These are phyloP conservation scores for Chytridiales sp. DNA, from an alignment of 371 early-diverging fungal species.

Conservation along the genomic window DNA sequence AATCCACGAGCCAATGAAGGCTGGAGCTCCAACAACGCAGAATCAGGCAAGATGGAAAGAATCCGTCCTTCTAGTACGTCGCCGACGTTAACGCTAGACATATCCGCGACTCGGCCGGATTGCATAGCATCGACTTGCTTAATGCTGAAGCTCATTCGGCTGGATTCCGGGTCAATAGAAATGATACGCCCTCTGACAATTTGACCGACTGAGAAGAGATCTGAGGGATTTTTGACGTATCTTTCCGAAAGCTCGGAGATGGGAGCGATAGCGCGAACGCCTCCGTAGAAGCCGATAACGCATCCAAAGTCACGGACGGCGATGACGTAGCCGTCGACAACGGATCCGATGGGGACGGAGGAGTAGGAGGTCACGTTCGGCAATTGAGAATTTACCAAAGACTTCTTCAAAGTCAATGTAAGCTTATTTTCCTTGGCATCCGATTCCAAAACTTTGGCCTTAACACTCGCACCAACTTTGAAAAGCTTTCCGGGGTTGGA, in stretches of 20 bases:
- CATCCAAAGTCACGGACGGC: conserved; percentile 65
- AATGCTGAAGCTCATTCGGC: conserved; percentile 57
- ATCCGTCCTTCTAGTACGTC: conserved; percentile 56
- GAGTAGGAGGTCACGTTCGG: conserved; percentile 63
- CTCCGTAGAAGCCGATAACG: conserved; percentile 76
- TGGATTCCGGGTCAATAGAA: conserved; percentile 52
- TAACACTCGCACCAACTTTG: conserved; percentile 65
- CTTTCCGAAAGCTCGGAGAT: conserved; percentile 63
- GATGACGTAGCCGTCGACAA: conserved; percentile 67
- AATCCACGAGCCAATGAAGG: conserved; percentile 54
- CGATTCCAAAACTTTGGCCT: conserved; percentile 66
- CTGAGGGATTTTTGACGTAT: conserved; percentile 37
- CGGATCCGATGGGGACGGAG: conserved; percentile 54
- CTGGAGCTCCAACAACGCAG: conserved; percentile 54
- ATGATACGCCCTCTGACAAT: conserved; percentile 76
- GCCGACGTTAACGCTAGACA: conserved; percentile 26
- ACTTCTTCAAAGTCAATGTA: conserved; percentile 74
- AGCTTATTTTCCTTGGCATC: conserved; percentile 58
- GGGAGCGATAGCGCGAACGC: conserved; percentile 67
- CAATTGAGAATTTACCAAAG: conserved; percentile 69
- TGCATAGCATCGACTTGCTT: conserved; percentile 23
- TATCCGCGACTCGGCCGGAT: not conserved
- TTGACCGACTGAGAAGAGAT: conserved; percentile 69
- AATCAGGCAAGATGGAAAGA: conserved; percentile 46
- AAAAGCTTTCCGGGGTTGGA: conserved; percentile 76